Base-by-base conservation (phyloP, 1,284 basidiomycete species). In the Sporisorium exsertum region DNA sequence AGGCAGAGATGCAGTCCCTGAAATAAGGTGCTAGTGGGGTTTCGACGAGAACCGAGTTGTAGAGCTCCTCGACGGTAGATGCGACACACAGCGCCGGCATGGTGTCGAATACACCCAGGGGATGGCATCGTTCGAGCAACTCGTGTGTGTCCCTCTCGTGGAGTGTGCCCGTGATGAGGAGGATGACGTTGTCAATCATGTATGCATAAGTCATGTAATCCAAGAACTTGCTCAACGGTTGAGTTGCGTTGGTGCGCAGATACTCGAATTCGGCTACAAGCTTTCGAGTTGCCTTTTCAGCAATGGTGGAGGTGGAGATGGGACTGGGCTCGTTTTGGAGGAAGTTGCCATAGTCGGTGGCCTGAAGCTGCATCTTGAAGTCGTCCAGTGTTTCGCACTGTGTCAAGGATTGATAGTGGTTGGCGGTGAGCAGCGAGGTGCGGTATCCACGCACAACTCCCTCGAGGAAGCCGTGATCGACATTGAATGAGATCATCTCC, bases 111-210 rank as follows among this genome's bases (percentile, higher is more conserved):
- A 94, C 90, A 22, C 97, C 97, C 18, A 99, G 89, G 0, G 97
- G 97, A 84, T 99, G 97, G 88, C 97, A 99, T 53, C 97, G 90
- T 81, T 97, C 94, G 43, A 99, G 88, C 10, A 99, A 89, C 85
- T 99, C 97, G 83, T 97, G 94, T 1, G 96, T 98, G 86, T 99
- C 96, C 72, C 97, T 89, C 86, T 97, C 96, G 84, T 99, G 96
- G 43, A 99, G 88, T 1, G 96, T 99, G 40, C 97, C 97, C 20
- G 97, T 97, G 74, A 99, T 99, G 82, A 99, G 90, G 56, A 99
- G 89, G 72, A 99, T 92, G 83, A 99, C 94, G 86, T 99, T 99
- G 90, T 99, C 97, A 83, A 99, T 99, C 97, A 99, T 99, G 88
- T 99, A 99, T 29, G 91, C 94, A 85, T 97, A 97, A 90, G 95